Evolutionary conservation across 2,329 filamentous ascomycete genomes (phyloP), one percentile per base, ranked within the genome.

Genomic region (Venturia asperata): DNA sequence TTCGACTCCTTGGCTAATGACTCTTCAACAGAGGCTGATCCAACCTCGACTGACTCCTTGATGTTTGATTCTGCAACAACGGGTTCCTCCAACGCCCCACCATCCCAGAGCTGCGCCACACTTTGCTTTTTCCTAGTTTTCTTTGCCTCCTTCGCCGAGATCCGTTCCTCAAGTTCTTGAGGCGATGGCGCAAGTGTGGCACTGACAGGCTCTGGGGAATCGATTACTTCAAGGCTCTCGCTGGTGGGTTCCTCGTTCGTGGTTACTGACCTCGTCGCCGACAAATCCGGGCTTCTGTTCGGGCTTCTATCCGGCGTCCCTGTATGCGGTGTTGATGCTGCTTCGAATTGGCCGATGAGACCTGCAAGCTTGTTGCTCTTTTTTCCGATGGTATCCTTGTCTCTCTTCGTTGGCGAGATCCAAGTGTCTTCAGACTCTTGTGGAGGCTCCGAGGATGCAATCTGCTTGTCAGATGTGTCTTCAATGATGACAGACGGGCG

Each of bases 371-470:
- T 58, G 52, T 58, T 58, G 52, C 52, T 37, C 30, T 37, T 58
- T 30, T 37, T 58, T 27, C 52, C 52, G 11, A n/a, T 58, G 52
- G 30, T 9, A 37, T 58, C 30, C 52, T 58, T 58, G 3, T 15
- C 52, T 30, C 52, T 58, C 52, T 58, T 58, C 7, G 52, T 37
- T 58, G 52, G 52, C 27, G 52, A 58, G 30, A 58, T 58, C 52
- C 52, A 58, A 34, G 52, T 58, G 9, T 58, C 52, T 27, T 58
- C 30, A 27, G 30, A 27, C 52, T 58, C 52, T n/a, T 34, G 27
- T 37, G 52, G 5, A 37, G 52, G 15, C 1, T 58, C 72, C 72
- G 3, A 27, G 30, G 68, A 65, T 67, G 45, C 3, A 62, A n/a
- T 19, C 6, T 62, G 30, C 37, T 24, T 42, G n/a, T 41, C 24